Conservation (phyloP, 805 yeast species). For the Yamadazyma insecticola region DNA sequence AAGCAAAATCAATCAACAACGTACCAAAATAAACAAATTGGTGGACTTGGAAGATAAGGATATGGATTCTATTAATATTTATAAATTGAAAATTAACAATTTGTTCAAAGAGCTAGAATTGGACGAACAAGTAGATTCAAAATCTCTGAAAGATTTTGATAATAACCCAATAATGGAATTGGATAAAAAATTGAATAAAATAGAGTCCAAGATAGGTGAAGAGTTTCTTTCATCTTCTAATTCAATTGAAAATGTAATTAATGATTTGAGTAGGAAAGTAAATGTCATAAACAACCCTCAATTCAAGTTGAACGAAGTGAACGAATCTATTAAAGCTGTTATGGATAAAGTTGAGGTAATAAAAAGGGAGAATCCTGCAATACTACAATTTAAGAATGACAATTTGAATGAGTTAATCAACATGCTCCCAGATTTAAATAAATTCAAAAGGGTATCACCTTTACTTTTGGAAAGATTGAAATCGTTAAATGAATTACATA, state of each 20-base stretch:
- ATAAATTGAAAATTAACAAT: conserved; percentile 4
- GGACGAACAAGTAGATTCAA: no score
- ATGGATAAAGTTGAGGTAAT: conserved; percentile 22
- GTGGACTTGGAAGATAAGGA: conserved; percentile 5
- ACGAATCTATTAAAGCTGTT: conserved; percentile 19
- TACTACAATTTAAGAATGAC: conserved; percentile 3
- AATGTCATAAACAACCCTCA: conserved; percentile 33
- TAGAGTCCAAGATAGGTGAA: conserved; percentile 6
- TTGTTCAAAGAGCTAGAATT: conserved; percentile 9
- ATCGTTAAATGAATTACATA: conserved; percentile 28
- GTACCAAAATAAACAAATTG: conserved; percentile 7
- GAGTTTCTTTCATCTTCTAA: conserved; percentile 2
- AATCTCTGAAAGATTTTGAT: no score
- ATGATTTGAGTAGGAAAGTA: conserved; percentile 29
- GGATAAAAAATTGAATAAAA: conserved; percentile 6
- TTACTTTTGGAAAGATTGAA: conserved; percentile 23
- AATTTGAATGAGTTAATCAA: conserved; percentile 22
- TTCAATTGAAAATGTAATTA: conserved; percentile 22
- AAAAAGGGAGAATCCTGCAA: conserved; percentile 1
- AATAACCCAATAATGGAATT: conserved; percentile 5
- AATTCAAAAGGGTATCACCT: conserved; percentile 18
- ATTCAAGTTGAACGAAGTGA: conserved; percentile 19
- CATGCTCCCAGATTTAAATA: conserved; percentile 23
- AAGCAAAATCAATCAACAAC: no score
- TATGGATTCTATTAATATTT: conserved; percentile 2